Evolutionary conservation across 345 rosid species (phyloP), one percentile per base, ranked within the genome.

Genomic region (Chamaenerion angustifolium): DNA sequence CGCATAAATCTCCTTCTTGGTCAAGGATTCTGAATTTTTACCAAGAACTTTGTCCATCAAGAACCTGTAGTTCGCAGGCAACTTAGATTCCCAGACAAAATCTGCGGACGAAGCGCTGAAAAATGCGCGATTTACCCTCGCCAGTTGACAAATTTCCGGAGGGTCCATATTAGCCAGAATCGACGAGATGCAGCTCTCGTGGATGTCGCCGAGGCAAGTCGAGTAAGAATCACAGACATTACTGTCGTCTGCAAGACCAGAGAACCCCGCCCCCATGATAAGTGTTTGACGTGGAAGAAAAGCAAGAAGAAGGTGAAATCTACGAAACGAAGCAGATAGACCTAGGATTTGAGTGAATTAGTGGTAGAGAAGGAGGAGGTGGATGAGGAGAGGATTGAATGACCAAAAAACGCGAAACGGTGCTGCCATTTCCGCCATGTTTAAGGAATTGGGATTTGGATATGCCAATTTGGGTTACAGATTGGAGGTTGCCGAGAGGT

Each of bases 31-130:
- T 1, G 77, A 57, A 56, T 47, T 60, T 23, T 64, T 49, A 40
- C 60, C 64, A 45, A 85, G 61, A 27, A 85, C 63, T 55, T 76
- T 73, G 35, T 49, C 6, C 10, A 76, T 77, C 15, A 89, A 72
- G 51, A 63, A 83, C 63, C 64, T 68, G 37, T 89, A 89, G 53
- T 83, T 89, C 14, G 74, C 56, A 10, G 97, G 97, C 45, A 89
- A 66, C 68, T 89, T 85, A 4, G 72, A 71, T 61, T 77, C 95
- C 97, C 95, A 89, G 11, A 89, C 75, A 27, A 71, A 79, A 63
- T 89, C 90, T 7, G 80, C 78, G 53, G 58, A 65, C 4, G 95
- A 83, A 42, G 97, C 94, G 1, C 75, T 75, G 23, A 49, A 78
- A 15, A 89, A 89, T 15, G 82, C 67, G 51, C 52, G 56, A 68